Conservation (phyloP, 2,329 filamentous ascomycete genomes). For the Gnomoniopsis smithogilvyi region DNA sequence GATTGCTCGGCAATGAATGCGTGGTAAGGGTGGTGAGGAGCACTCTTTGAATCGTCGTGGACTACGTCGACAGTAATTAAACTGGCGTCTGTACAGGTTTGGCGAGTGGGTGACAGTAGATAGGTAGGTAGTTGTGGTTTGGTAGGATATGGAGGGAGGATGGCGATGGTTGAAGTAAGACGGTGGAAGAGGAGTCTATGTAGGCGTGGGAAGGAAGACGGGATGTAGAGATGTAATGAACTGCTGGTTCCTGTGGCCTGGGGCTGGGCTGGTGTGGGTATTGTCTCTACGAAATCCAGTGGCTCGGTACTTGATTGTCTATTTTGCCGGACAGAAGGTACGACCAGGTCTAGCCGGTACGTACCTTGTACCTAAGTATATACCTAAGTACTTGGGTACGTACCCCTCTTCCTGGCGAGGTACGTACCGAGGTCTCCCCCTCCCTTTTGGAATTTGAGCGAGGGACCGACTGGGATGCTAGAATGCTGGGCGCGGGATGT, state of each 20-base stretch:
- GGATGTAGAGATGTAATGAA: slow-evolving; percentile 27
- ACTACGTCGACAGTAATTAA: neutral
- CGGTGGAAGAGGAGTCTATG: slow-evolving; percentile 10
- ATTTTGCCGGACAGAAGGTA: slow-evolving; percentile 14
- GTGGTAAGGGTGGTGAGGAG: neutral
- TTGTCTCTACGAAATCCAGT: slow-evolving; percentile 9
- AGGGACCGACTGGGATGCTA: neutral
- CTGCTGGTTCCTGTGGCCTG: slow-evolving; percentile 9
- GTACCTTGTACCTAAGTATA: slow-evolving; percentile 14
- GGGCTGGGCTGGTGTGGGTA: slow-evolving; percentile 15
- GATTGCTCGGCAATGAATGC: neutral
- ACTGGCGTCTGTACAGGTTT: neutral
- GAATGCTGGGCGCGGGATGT: neutral
- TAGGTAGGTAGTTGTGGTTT: slow-evolving; percentile 8
- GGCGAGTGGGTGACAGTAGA: neutral
- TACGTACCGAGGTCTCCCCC: neutral
- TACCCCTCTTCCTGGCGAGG: neutral
- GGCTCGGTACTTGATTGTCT: slow-evolving; percentile 13
- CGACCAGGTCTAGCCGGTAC: slow-evolving; percentile 4
- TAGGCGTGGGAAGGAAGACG: slow-evolving; percentile 7
- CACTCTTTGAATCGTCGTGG: neutral
- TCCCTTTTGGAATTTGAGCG: slow-evolving; percentile 2
- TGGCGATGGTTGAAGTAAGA: slow-evolving; percentile 17
- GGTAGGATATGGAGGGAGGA: slow-evolving; percentile 12
- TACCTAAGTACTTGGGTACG: slow-evolving; percentile 16